Conservation (phyloP, 371 early-diverging fungal genomes). For the Actinomortierella wolfii region DNA sequence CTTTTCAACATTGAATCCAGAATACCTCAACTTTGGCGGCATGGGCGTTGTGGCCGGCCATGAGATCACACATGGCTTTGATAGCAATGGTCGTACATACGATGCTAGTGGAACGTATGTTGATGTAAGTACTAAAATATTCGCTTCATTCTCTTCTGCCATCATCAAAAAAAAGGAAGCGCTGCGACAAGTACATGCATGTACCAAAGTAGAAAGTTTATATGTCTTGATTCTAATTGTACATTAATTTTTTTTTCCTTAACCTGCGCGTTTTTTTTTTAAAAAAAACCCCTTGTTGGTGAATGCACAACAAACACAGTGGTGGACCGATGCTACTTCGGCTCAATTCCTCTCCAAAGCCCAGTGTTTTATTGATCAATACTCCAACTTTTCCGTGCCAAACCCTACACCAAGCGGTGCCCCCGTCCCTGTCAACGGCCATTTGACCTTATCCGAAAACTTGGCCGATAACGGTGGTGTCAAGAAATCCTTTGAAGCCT, state of each 20-base stretch:
- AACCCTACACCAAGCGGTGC: constrained; percentile 24
- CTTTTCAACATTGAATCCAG: constrained; percentile 12
- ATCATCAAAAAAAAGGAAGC: no score
- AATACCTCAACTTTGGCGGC: constrained; percentile 2
- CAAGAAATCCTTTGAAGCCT: constrained; percentile 41
- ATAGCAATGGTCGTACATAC: constrained; percentile 59
- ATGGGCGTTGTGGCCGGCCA: not conserved
- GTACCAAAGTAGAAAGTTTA: no score
- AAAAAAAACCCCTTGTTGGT: no score
- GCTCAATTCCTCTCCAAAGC: constrained; percentile 51
- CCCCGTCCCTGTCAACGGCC: constrained; percentile 52
- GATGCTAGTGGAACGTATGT: constrained; percentile 49
- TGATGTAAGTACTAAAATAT: not conserved
- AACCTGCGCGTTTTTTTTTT: constrained; percentile 1
- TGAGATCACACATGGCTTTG: constrained; percentile 48
- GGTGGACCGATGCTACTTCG: constrained; percentile 66
- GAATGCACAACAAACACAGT: no score
- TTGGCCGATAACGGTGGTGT: constrained; percentile 76
- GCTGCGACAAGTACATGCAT: no score
- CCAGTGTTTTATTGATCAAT: constrained; percentile 67
- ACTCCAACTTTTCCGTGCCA: constrained; percentile 50
- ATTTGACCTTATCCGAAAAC: constrained; percentile 68
- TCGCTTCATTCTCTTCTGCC: not conserved
- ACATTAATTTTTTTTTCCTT: not conserved
- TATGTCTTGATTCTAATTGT: not conserved